Evolutionary conservation across 83 land plant genomes (phyloP).

Genomic region (Picea engelmannii): DNA sequence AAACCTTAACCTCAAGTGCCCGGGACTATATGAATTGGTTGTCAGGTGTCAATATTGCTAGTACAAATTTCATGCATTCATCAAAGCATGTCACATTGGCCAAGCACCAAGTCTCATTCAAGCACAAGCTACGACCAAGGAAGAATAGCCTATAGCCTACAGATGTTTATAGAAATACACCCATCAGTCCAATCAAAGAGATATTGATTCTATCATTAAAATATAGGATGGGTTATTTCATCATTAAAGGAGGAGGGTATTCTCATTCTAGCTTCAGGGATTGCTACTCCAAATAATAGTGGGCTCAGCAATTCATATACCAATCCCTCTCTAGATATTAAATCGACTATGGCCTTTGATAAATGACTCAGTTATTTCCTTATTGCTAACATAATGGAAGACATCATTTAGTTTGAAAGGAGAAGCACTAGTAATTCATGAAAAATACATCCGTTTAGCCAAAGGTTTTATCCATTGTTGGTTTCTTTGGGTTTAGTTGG

Average conservation of each 20-base stretch:
- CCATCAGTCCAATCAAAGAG: slow-evolving; percentile 66
- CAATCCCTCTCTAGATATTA: neutral
- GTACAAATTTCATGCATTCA: too few relatives aligned
- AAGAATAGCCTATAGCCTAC: too few relatives aligned
- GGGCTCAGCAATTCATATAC: slow-evolving; percentile 15
- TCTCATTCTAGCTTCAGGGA: slow-evolving; percentile 67
- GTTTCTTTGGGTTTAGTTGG: slow-evolving; percentile 4
- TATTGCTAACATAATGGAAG: neutral
- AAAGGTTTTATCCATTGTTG: neutral
- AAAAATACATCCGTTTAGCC: neutral
- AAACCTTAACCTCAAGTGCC: too few relatives aligned
- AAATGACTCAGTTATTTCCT: slow-evolving; percentile 61
- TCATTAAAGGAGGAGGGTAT: slow-evolving; percentile 72
- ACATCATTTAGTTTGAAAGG: neutral
- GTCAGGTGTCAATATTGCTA: too few relatives aligned
- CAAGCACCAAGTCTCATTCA: too few relatives aligned
- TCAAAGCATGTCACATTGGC: too few relatives aligned
- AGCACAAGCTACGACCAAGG: too few relatives aligned
- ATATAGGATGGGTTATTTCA: slow-evolving; percentile 35
- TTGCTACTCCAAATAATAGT: slow-evolving; percentile 50
- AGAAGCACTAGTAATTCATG: neutral
- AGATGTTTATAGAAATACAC: slow-evolving; percentile 30
- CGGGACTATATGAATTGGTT: too few relatives aligned
- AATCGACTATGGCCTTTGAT: slow-evolving; percentile 60
- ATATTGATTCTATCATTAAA: slow-evolving; percentile 25